Evolutionary conservation across 192 early-diverging fungal species (phyloP).

Genomic region (Chytriomyces sp.): DNA sequence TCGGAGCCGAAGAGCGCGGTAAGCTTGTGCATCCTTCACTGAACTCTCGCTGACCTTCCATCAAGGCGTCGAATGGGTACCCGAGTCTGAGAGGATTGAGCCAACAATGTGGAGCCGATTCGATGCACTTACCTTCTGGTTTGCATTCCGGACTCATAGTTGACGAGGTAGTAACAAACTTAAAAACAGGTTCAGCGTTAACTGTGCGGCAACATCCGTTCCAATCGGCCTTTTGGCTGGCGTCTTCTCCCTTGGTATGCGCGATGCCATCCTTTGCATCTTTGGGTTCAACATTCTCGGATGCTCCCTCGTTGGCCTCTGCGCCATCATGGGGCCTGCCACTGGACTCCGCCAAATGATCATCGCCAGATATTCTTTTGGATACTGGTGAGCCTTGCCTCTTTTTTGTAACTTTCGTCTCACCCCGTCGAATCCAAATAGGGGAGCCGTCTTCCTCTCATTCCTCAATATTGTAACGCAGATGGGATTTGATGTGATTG

Average conservation of each 20-base stretch:
- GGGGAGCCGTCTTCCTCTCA: slow-evolving; percentile 32
- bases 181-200: not conserved
- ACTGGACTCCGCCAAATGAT: slow-evolving; percentile 41
- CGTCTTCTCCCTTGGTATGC: slow-evolving; percentile 31
- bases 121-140: too few species aligned
- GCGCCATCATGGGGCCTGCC: slow-evolving; percentile 37
- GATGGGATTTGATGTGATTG: slow-evolving; percentile 35
- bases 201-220: too few species aligned
- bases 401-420: too few species aligned
- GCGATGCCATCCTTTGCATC: slow-evolving; percentile 32
- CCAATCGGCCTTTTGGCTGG: slow-evolving; percentile 32
- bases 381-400: too few species aligned
- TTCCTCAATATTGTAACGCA: slow-evolving; percentile 36
- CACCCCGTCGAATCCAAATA: too few species aligned
- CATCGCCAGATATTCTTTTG: slow-evolving; percentile 38
- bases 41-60: too few species aligned
- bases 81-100: not conserved
- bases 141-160: too few species aligned
- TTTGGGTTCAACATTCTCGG: slow-evolving; percentile 36
- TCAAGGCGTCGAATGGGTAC: too few species aligned
- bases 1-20: too few species aligned
- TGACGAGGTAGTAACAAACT: too few species aligned
- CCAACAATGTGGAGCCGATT: slow-evolving; percentile 2
- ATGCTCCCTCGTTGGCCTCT: slow-evolving; percentile 19
- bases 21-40: too few species aligned